Conservation (phyloP, 1,284 basidiomycete species). For the Hymenochaete sp. region DNA sequence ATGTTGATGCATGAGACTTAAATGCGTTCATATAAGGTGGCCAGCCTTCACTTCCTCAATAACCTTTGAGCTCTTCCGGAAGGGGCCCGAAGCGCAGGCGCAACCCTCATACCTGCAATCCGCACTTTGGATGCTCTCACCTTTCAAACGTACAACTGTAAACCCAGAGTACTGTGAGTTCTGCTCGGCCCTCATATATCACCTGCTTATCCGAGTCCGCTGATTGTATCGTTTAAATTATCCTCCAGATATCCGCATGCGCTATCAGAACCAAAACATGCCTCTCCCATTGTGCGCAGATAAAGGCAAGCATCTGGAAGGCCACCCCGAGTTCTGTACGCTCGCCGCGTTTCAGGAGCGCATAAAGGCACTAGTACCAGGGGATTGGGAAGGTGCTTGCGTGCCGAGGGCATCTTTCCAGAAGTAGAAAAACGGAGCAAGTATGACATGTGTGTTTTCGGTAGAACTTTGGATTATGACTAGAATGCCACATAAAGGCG, state of each 20-base stretch:
- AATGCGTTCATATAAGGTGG: slow-evolving; percentile 40
- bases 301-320: slow-evolving; percentile 60
- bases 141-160: slow-evolving; percentile 21
- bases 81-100: slow-evolving; percentile 20
- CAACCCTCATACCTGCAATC: slow-evolving; percentile 27
- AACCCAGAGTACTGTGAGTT: slow-evolving; percentile 38
- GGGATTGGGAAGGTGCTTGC: slow-evolving; percentile 59
- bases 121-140: slow-evolving; percentile 28
- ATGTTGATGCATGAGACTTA: background rate
- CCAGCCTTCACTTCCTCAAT: slow-evolving; percentile 66
- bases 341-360: slow-evolving; percentile 57
- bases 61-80: slow-evolving; percentile 65
- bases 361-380: slow-evolving; percentile 54
- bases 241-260: slow-evolving; percentile 58
- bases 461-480: no score
- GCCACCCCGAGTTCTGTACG: slow-evolving; percentile 71
- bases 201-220: background rate
- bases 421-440: no score
- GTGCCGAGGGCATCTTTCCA: no score
- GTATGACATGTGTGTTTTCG: no score
- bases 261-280: slow-evolving; percentile 68
- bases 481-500: no score
- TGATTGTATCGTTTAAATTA: background rate
- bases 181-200: background rate
- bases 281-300: slow-evolving; percentile 58